Conservation (phyloP, 768 basidiomycete species). For the Leucogyrophana mollusca region DNA sequence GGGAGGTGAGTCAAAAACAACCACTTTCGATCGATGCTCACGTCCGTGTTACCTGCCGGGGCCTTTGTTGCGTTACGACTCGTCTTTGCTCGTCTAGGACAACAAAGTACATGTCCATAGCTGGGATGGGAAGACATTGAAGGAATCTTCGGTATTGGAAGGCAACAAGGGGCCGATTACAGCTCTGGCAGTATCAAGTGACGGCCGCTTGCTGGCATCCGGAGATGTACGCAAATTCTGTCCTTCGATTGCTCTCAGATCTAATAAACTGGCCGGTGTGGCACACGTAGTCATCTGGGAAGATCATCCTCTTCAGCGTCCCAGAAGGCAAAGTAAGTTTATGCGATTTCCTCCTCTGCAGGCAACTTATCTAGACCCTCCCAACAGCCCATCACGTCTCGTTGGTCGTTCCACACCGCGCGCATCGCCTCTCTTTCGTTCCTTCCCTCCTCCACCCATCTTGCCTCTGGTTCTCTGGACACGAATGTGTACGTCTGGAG, state of each 20-base stretch:
- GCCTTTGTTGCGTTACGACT: too few relatives aligned
- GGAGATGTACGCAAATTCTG: conserved; percentile 70
- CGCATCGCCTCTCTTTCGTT: conserved; percentile 68
- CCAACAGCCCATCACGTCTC: conserved; percentile 59
- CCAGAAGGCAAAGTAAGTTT: conserved; percentile 59
- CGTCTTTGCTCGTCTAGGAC: conserved; percentile 44
- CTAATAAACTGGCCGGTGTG: neutral
- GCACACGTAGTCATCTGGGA: conserved; percentile 77
- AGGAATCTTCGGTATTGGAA: conserved; percentile 55
- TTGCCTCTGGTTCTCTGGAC: conserved; percentile 90
- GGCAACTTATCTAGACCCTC: neutral
- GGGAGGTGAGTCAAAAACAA: conserved; percentile 51
- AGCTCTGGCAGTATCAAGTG: conserved; percentile 75
- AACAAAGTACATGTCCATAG: conserved; percentile 70
- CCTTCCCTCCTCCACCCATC: conserved; percentile 51
- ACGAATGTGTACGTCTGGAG: conserved; percentile 91
- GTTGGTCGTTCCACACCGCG: conserved; percentile 86
- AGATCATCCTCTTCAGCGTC: conserved; percentile 76
- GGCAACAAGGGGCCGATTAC: conserved; percentile 71
- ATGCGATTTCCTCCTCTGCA: conserved; percentile 6
- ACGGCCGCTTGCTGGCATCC: conserved; percentile 71
- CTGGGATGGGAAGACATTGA: conserved; percentile 67
- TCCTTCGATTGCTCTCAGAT: neutral
- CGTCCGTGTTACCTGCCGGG: too few relatives aligned
- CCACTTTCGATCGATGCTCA: too few relatives aligned